phyloP scores from a whole-genome alignment of 768 basidiomycete species.

The Boletus rex-veris region DNA sequence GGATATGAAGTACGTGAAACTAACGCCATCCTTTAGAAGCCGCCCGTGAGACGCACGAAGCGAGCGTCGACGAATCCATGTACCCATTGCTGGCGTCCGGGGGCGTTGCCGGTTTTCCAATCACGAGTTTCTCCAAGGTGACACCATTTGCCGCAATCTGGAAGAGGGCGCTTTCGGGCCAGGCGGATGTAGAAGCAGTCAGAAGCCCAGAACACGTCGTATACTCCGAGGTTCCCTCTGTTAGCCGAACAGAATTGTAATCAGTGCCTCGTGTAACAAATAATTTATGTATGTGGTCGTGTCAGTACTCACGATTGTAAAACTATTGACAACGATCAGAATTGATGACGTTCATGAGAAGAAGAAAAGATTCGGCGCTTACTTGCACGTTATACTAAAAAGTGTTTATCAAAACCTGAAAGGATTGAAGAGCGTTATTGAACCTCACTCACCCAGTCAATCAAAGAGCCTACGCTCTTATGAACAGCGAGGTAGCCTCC shows the following conservation, averaged over 20 bases:
- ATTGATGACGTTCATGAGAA: neutral
- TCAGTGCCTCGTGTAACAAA: neutral
- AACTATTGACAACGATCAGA: constrained; percentile 10
- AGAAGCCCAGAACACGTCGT: constrained; percentile 39
- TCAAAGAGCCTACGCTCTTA: constrained; percentile 39
- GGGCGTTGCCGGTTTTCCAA: constrained; percentile 63
- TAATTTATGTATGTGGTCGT: too few relatives aligned
- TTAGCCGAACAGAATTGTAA: neutral
- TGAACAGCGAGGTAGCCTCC: constrained; percentile 36
- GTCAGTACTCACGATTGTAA: constrained; percentile 24
- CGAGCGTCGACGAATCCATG: constrained; percentile 54
- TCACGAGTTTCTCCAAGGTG: constrained; percentile 60
- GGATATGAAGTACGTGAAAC: constrained; percentile 23
- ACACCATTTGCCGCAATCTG: constrained; percentile 54
- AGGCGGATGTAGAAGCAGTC: constrained; percentile 36
- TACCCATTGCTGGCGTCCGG: constrained; percentile 54
- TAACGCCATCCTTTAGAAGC: constrained; percentile 63
- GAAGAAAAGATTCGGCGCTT: neutral
- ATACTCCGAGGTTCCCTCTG: constrained; percentile 39
- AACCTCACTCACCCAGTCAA: constrained; percentile 39
- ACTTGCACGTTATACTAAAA: constrained; percentile 38
- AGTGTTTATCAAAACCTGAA: neutral
- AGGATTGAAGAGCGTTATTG: neutral
- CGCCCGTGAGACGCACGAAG: constrained; percentile 59
- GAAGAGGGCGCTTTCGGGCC: constrained; percentile 45